Conservation (phyloP, 371 early-diverging fungal genomes). For the Mucor racemosus region DNA sequence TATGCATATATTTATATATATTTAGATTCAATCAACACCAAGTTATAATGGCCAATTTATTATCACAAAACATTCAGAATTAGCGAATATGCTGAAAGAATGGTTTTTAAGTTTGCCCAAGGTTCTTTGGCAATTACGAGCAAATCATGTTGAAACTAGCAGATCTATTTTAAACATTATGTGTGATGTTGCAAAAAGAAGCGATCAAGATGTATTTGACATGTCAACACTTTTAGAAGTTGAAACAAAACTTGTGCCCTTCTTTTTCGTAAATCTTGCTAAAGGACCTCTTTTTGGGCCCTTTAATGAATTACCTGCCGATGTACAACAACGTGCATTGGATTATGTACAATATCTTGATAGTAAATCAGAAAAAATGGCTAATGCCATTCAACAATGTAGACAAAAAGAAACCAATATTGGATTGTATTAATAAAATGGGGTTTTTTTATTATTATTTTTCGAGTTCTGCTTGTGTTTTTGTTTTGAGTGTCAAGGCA, state of each 20-base stretch:
- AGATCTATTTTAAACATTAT: slow-evolving; percentile 32
- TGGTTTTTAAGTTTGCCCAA: slow-evolving; percentile 61
- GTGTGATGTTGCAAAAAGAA: slow-evolving; percentile 42
- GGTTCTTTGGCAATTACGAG: slow-evolving; percentile 58
- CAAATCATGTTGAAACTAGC: slow-evolving; percentile 52
- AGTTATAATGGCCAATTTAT: slow-evolving; percentile 45
- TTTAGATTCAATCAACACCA: slow-evolving; percentile 45
- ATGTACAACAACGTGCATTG: slow-evolving; percentile 53
- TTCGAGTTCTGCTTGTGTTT: slow-evolving; percentile 60
- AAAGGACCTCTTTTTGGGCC: slow-evolving; percentile 54
- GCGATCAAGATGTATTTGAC: slow-evolving; percentile 37
- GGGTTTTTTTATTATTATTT: slow-evolving; percentile 10
- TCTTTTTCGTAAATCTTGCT: slow-evolving; percentile 52
- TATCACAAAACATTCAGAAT: slow-evolving; percentile 26
- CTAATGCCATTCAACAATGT: slow-evolving; percentile 30
- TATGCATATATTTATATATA: background rate
- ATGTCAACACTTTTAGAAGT: slow-evolving; percentile 39
- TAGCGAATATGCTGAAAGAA: slow-evolving; percentile 25
- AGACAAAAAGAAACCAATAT: slow-evolving; percentile 11
- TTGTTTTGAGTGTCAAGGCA: slow-evolving; percentile 66
- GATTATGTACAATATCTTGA: slow-evolving; percentile 54
- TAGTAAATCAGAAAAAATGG: slow-evolving; percentile 35
- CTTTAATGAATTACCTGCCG: slow-evolving; percentile 45
- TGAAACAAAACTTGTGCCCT: slow-evolving; percentile 49
- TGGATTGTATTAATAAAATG: slow-evolving; percentile 4